Evolutionary conservation across 2,329 filamentous ascomycete genomes (phyloP).

Genomic region (Xylaria sp.): DNA sequence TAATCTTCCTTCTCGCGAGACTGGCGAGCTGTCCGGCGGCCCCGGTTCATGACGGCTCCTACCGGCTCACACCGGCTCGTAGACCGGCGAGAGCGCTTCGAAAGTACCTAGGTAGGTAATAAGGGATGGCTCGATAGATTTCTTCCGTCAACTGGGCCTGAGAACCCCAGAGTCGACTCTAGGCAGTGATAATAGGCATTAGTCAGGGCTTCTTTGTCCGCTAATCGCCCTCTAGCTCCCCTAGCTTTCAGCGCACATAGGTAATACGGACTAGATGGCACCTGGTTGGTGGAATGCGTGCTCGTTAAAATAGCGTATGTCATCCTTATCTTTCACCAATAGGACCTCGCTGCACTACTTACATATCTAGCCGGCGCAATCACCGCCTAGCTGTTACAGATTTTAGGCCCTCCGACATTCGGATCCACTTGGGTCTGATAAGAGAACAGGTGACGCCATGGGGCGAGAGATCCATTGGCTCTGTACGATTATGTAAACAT

Average conservation of each 20-base stretch:
- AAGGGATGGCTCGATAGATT: not conserved
- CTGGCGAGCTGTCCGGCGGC: too few species aligned
- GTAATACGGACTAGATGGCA: not conserved
- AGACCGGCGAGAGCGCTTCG: not conserved
- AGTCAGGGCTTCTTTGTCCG: not conserved
- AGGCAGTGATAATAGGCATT: not conserved
- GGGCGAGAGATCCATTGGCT: not conserved
- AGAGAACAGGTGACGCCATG: not conserved
- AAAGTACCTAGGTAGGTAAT: not conserved
- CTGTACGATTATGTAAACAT: not conserved
- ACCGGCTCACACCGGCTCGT: not conserved
- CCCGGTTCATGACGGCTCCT: too few species aligned
- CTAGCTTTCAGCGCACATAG: not conserved
- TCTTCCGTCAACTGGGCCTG: not conserved
- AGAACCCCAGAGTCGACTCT: too few species aligned
- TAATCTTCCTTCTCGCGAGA: not conserved
- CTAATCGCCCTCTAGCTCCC: not conserved
- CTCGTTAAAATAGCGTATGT: not conserved
- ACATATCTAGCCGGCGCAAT: conserved; percentile 18
- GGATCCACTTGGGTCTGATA: conserved; percentile 7
- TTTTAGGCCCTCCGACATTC: not conserved
- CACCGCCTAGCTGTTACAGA: conserved; percentile 10
- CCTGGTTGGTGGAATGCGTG: not conserved
- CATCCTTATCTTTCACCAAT: conserved; percentile 22
- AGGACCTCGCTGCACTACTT: conserved; percentile 12